Base-by-base conservation (phyloP, 192 early-diverging fungal genomes). In the Geranomyces variabilis region DNA sequence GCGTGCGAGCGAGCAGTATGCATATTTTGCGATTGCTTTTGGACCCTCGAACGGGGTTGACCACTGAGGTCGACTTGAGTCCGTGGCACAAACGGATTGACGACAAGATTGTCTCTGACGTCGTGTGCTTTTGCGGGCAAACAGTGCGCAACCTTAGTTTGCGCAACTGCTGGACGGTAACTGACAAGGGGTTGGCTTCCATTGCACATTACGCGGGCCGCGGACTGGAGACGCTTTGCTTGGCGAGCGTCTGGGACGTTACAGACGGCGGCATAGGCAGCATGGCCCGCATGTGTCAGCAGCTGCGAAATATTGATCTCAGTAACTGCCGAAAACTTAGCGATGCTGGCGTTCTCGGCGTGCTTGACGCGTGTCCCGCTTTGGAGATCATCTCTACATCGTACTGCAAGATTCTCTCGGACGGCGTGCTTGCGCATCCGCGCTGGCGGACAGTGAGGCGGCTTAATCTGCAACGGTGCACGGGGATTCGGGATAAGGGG, bases 251-350 rank as follows among this genome's bases (percentile, higher is more conserved):
- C 33, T 93, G 92, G 92, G 84, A 91, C 33, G 53, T 92, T 2
- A 90, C 90, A 0, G 91, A 93, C 68, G 74, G 72, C 8, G 86
- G 90, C 1, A 70, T 93, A 15, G 67, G 75, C 0, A 47, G 64
- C 0, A 46, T 92, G 19, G 83, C 82, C 10, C 57, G 66, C 13
- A 67, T 72, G 30, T 88, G 86, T 41, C 34, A 28, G 24, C 10
- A 74, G 19, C 76, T 93, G 1, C 57, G 67, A 14, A 75, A 58
- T 1, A 65, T 93, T n/a, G 87, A 93, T 70, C 74, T 93, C 26
- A 85, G 83, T n/a, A 93, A 93, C 69, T 93, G 92, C 73, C 74
- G 91, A 19, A 93, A 93, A 74, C 80, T 93, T 0, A 90, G 87
- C 9, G 86, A 91, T 61, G 73, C 66, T 6, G 88, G 87, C 13